Conservation (phyloP, 2,329 filamentous ascomycete genomes). For the Neophaeococcomyces aloes region DNA sequence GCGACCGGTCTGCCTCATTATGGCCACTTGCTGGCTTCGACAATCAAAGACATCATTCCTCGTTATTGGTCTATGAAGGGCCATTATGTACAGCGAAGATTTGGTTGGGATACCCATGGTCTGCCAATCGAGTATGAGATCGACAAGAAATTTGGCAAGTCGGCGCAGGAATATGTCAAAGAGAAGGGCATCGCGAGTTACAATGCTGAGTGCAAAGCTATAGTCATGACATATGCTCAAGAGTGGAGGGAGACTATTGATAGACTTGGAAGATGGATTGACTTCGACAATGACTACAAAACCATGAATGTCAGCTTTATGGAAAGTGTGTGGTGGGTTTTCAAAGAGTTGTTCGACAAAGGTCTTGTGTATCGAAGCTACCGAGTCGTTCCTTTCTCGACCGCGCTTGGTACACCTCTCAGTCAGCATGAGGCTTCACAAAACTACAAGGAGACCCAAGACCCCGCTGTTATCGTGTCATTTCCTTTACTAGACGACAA, state of each 20-base stretch:
- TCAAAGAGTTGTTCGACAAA: constrained; percentile 79
- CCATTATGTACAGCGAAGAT: constrained; percentile 72
- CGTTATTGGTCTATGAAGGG: constrained; percentile 92
- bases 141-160: constrained; percentile 79
- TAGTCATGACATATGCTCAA: constrained; percentile 73
- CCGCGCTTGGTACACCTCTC: constrained; percentile 67
- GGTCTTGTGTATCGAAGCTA: constrained; percentile 74
- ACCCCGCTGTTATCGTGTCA: constrained; percentile 70
- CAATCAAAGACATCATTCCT: constrained; percentile 87
- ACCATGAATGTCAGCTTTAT: constrained; percentile 84
- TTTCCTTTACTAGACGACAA: constrained; percentile 69
- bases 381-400: constrained; percentile 83
- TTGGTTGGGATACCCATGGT: constrained; percentile 85
- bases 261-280: constrained; percentile 76
- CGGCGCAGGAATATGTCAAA: constrained; percentile 71
- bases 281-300: constrained; percentile 93
- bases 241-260: constrained; percentile 80
- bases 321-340: constrained; percentile 89
- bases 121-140: constrained; percentile 88
- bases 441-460: constrained; percentile 79
- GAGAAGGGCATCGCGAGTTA: constrained; percentile 73
- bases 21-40: constrained; percentile 68
- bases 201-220: constrained; percentile 74
- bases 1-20: constrained; percentile 48
- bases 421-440: constrained; percentile 85